Conservation (phyloP, 2,329 filamentous ascomycete genomes). For the Penicillium sp. region DNA sequence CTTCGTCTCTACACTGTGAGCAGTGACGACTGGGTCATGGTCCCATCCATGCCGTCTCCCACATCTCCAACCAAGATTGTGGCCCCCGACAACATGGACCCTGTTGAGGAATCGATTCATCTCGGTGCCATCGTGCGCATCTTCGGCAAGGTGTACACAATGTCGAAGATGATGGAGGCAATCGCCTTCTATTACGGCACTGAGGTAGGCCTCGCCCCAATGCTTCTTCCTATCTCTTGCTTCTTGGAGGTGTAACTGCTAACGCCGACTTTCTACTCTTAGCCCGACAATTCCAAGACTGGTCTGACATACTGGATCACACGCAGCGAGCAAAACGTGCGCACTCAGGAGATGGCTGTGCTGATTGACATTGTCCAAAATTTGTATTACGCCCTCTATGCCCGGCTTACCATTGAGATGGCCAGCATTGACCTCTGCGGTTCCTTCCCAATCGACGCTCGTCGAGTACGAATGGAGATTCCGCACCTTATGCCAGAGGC, state of each 20-base stretch:
- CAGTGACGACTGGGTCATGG: conserved; percentile 24
- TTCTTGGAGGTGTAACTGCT: background rate
- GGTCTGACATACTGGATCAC: conserved; percentile 27
- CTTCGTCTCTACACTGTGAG: conserved; percentile 26
- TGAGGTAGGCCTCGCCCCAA: conserved; percentile 21
- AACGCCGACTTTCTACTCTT: background rate
- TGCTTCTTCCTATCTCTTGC: background rate
- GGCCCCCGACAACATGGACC: conserved; percentile 14
- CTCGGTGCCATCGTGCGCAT: conserved; percentile 24
- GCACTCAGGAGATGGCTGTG: conserved; percentile 19
- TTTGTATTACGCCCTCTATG: conserved; percentile 32
- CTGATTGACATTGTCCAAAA: conserved; percentile 32
- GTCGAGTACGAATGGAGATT: conserved; percentile 13
- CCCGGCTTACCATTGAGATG: conserved; percentile 33
- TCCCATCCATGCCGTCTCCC: conserved; percentile 8
- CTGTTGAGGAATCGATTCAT: conserved; percentile 19
- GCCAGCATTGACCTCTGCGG: conserved; percentile 30
- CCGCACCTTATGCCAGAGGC: conserved; percentile 27
- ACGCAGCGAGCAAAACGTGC: conserved; percentile 25
- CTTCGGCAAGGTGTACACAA: conserved; percentile 28
- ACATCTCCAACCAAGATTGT: conserved; percentile 6
- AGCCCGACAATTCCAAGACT: conserved; percentile 27
- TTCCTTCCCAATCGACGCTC: conserved; percentile 22
- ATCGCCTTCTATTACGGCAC: conserved; percentile 28
- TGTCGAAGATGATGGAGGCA: conserved; percentile 30